These are phyloP conservation scores for Eucalyptus microcorys DNA, from an alignment of 345 rosid species.

Conservation along the genomic window DNA sequence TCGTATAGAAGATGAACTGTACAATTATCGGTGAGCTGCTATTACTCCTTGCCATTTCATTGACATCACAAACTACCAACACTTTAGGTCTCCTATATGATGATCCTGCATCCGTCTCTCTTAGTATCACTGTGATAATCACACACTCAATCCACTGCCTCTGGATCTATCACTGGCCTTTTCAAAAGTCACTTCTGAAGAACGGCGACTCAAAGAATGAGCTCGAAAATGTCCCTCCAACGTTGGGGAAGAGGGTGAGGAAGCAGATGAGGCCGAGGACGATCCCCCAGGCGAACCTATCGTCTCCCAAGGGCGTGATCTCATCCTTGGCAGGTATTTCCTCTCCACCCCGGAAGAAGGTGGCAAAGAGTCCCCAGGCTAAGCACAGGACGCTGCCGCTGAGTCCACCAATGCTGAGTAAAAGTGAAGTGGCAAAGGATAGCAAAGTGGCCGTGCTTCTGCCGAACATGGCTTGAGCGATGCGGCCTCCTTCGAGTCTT, in stretches of 20 bases:
- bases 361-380: conserved; percentile 89
- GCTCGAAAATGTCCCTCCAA: conserved; percentile 82
- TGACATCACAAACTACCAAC: neutral
- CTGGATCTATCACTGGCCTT: neutral
- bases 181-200: conserved; percentile 60
- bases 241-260: conserved; percentile 85
- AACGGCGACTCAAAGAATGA: conserved; percentile 65
- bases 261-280: conserved; percentile 83
- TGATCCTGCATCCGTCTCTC: neutral
- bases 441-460: conserved; percentile 64
- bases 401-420: conserved; percentile 68
- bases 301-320: conserved; percentile 59
- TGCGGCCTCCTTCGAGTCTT: conserved; percentile 93
- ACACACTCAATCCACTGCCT: neutral
- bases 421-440: conserved; percentile 65
- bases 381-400: conserved; percentile 85
- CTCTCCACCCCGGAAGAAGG: conserved; percentile 91
- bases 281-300: conserved; percentile 72
- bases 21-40: neutral
- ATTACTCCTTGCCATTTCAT: neutral
- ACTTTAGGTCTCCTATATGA: neutral
- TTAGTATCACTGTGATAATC: neutral
- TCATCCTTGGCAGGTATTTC: conserved; percentile 86
- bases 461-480: conserved; percentile 89
- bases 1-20: neutral